Base-by-base conservation (phyloP, 257 asterid species). In the Lithospermum erythrorhizon region DNA sequence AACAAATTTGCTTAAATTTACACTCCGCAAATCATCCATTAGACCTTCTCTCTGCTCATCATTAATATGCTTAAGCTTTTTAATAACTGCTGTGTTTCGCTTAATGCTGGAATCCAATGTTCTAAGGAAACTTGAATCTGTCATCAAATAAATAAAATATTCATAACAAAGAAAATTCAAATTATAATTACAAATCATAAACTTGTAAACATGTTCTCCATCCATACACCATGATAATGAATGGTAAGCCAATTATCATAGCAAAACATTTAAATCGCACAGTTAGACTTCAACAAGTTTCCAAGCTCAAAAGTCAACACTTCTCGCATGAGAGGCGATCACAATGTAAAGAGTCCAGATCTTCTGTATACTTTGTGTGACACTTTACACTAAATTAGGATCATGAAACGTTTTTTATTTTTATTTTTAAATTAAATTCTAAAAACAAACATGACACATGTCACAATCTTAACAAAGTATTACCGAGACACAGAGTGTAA, bases 61-160 rank as follows among this genome's bases (percentile, higher is more conserved):
- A 78, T 83, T 93, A 67, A 93, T 93, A 78, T 83, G 99, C 79
- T 89, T 93, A 63, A 93, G 79, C 68, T 93, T 93, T 78, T 93
- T 93, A 63, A 86, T 93, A 61, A 93, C 96, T 69, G 99, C 91
- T 22, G 99, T 93, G 75, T 93, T 93, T 72, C 99, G 94, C 75
- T 76, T 93, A 72, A 93, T 89, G 81, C 99, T 93, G 71, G 99
- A 89, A 75, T 93, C 99, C 83, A 93, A 53, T 25, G 97, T 93
- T 83, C 99, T 81, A 53, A 93, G 91, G 65, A 93, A 93, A 41
- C 91, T 87, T 2, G 90, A 41, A 72, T 93, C 99, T 93, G 87
- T 58, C 78, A 76, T 29, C 32, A 64, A 70, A 66, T 51, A 61
- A 32, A 63, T 66, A 76, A 57, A 77, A 68, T 54, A 47, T 27